A percentile compares a stretch with the other conserved stretches of the same genome.
These are phyloP conservation scores for Fagopyrum tataricum DNA, from an alignment of 148 eudicot species.

Conservation along the genomic window DNA sequence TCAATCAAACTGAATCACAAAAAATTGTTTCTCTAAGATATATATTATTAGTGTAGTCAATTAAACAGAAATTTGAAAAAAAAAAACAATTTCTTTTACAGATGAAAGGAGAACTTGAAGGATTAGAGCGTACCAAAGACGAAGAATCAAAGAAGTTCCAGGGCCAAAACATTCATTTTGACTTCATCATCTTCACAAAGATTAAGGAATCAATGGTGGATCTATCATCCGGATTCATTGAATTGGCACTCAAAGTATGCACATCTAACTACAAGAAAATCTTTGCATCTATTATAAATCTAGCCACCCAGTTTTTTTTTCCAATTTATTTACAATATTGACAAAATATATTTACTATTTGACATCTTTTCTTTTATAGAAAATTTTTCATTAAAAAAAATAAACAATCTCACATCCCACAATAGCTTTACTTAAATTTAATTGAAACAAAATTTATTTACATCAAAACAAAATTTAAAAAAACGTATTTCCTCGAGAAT, in stretches of 20 bases:
- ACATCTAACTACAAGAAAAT: no score
- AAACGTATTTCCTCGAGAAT: no score
- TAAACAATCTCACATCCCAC: no score
- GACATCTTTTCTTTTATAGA: no score
- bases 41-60: neutral
- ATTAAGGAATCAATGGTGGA: slow-evolving; percentile 89
- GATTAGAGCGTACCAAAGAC: slow-evolving; percentile 80
- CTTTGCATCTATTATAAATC: no score
- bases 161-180: slow-evolving; percentile 80
- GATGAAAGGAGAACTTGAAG: slow-evolving; percentile 80
- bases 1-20: neutral
- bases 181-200: slow-evolving; percentile 64
- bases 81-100: slow-evolving; percentile 20
- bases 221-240: slow-evolving; percentile 93
- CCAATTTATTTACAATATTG: no score
- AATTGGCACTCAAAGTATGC: slow-evolving; percentile 73
- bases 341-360: no score
- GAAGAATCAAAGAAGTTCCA: slow-evolving; percentile 75
- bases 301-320: no score
- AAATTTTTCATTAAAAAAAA: no score
- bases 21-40: neutral
- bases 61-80: neutral
- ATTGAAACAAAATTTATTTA: no score
- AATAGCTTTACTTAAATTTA: no score
- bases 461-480: no score